Percentiles rank a stretch among this genome's conserved stretches.
phyloP scores from a whole-genome alignment of 2,329 filamentous ascomycete genomes.

The Aspergillus sp. region DNA sequence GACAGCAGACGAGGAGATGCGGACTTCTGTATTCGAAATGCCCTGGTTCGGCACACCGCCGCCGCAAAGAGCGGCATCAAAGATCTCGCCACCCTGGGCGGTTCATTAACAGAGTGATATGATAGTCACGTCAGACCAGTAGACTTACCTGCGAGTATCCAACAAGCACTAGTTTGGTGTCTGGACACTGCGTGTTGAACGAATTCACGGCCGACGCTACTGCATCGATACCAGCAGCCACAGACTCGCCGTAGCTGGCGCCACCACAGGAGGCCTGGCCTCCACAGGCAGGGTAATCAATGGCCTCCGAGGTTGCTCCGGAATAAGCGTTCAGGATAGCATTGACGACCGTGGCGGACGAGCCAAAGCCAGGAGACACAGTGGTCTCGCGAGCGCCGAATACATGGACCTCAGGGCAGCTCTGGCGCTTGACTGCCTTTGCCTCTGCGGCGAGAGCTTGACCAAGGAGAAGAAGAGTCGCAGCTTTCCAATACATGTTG shows the following conservation, averaged over 20 bases:
- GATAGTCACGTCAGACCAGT: no score
- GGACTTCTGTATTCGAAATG: slow-evolving; percentile 46
- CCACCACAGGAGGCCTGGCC: slow-evolving; percentile 47
- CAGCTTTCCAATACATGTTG: neutral
- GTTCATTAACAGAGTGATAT: no score
- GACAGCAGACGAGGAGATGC: slow-evolving; percentile 50
- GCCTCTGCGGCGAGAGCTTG: slow-evolving; percentile 7
- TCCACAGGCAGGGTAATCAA: slow-evolving; percentile 63
- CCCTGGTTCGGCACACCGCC: slow-evolving; percentile 52
- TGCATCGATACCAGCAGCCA: slow-evolving; percentile 57
- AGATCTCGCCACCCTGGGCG: slow-evolving; percentile 59
- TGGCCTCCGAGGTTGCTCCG: slow-evolving; percentile 56
- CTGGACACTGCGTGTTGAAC: slow-evolving; percentile 58
- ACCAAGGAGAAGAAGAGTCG: neutral
- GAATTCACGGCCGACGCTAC: slow-evolving; percentile 61
- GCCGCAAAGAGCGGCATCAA: slow-evolving; percentile 63
- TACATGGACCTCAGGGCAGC: slow-evolving; percentile 50
- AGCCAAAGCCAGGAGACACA: slow-evolving; percentile 52
- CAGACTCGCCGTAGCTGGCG: slow-evolving; percentile 56
- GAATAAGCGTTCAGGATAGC: slow-evolving; percentile 49
- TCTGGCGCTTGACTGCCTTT: slow-evolving; percentile 18
- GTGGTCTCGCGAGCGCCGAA: slow-evolving; percentile 56
- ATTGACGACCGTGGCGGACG: slow-evolving; percentile 51
- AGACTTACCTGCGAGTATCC: slow-evolving; percentile 60
- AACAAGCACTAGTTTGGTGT: slow-evolving; percentile 59